A percentile compares a stretch with the other conserved stretches of the same genome.
Evolutionary conservation across 192 early-diverging fungal genomes (phyloP).

Genomic region (Thamnidium elegans): DNA sequence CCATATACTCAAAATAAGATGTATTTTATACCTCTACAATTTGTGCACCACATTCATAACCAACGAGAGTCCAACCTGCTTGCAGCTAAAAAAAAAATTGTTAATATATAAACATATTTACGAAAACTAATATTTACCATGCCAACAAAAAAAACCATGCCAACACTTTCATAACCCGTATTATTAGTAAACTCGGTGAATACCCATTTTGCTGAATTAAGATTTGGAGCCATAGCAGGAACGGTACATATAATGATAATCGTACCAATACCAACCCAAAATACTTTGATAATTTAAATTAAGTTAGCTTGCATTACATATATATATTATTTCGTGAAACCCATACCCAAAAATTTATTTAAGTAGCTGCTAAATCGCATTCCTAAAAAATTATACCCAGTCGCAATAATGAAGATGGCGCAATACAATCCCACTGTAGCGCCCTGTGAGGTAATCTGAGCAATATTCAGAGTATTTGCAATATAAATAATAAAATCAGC

Average conservation of each 20-base stretch:
- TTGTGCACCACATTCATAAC: conserved; percentile 40
- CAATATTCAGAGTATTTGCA: conserved; percentile 31
- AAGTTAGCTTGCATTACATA: no score
- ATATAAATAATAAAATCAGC: conserved; percentile 44
- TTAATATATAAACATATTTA: no score
- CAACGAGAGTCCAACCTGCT: conserved; percentile 46
- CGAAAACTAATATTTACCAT: neutral
- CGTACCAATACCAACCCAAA: conserved; percentile 3
- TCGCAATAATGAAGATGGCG: conserved; percentile 34
- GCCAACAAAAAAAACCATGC: conserved; percentile 44
- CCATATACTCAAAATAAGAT: no score
- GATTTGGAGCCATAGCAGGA: conserved; percentile 38
- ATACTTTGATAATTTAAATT: no score
- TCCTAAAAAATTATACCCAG: conserved; percentile 34
- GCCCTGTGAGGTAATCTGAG: conserved; percentile 33
- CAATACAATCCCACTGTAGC: conserved; percentile 46
- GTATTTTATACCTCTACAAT: conserved; percentile 33
- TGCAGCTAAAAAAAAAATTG: conserved; percentile 23
- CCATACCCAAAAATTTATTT: conserved; percentile 40
- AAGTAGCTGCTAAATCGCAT: conserved; percentile 35
- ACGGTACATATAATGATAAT: neutral
- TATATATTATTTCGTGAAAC: conserved; percentile 10
- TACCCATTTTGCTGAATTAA: conserved; percentile 40
- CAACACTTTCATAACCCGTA: conserved; percentile 43
- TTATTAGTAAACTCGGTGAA: conserved; percentile 48